Percentiles rank a stretch among this genome's conserved stretches.
Conservation (phyloP, 495 filamentous ascomycete genomes). For the Talaromyces thailandensis region DNA sequence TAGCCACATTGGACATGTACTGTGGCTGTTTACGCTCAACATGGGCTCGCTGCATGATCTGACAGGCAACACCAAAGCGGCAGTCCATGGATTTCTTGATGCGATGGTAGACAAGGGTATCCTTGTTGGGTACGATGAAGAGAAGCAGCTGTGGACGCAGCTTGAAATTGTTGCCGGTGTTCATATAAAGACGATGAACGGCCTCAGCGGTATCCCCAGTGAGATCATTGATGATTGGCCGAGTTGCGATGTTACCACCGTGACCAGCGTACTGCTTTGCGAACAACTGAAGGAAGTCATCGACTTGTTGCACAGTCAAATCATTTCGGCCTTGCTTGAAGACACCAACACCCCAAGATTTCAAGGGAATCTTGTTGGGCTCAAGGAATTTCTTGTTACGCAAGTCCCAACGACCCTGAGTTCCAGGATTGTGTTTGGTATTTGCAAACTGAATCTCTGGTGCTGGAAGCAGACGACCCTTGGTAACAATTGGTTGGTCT, state of each 20-base stretch:
- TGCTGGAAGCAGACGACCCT: conserved; percentile 61
- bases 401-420: conserved; percentile 75
- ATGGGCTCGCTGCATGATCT: conserved; percentile 55
- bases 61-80: conserved; percentile 67
- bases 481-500: conserved; percentile 48
- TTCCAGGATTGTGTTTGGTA: conserved; percentile 42
- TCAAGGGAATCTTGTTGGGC: conserved; percentile 48
- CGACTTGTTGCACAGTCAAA: conserved; percentile 32
- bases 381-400: conserved; percentile 64
- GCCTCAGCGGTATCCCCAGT: conserved; percentile 40
- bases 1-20: conserved; percentile 78
- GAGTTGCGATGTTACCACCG: conserved; percentile 52
- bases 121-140: conserved; percentile 62
- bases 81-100: conserved; percentile 81
- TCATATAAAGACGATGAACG: conserved; percentile 43
- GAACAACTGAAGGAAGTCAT: conserved; percentile 52
- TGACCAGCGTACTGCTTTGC: conserved; percentile 55
- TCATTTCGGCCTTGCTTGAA: conserved; percentile 32
- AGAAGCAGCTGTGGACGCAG: conserved; percentile 54
- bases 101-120: conserved; percentile 56
- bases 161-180: conserved; percentile 35
- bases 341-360: conserved; percentile 62
- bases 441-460: conserved; percentile 60
- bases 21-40: conserved; percentile 56
- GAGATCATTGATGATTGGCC: conserved; percentile 18